phyloP scores from a whole-genome alignment of 2,329 filamentous ascomycete genomes.

The Claviceps digitariae region DNA sequence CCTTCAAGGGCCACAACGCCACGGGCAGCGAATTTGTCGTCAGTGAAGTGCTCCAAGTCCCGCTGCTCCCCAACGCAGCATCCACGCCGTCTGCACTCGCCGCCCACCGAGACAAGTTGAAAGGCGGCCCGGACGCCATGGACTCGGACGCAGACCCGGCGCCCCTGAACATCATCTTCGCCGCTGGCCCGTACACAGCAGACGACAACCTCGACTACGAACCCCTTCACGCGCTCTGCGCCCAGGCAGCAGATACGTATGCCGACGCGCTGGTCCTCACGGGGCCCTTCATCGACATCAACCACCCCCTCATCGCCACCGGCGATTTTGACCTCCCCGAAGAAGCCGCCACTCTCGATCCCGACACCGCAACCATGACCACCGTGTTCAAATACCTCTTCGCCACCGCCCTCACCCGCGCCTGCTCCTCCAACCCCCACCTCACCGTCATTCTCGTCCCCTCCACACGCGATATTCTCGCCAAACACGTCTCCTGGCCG shows the following conservation, averaged over 20 bases:
- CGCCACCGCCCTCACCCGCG: slow-evolving; percentile 55
- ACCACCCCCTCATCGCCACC: slow-evolving; percentile 74
- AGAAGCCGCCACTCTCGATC: slow-evolving; percentile 50
- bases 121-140: slow-evolving; percentile 49
- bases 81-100: slow-evolving; percentile 54
- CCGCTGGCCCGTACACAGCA: slow-evolving; percentile 79
- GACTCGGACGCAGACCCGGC: slow-evolving; percentile 36
- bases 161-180: slow-evolving; percentile 65
- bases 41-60: slow-evolving; percentile 60
- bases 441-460: slow-evolving; percentile 75
- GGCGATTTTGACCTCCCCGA: slow-evolving; percentile 68
- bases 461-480: slow-evolving; percentile 68
- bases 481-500: slow-evolving; percentile 78
- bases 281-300: slow-evolving; percentile 82
- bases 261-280: slow-evolving; percentile 69
- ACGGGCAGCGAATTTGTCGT: slow-evolving; percentile 75
- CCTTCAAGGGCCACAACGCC: slow-evolving; percentile 73
- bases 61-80: slow-evolving; percentile 60
- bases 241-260: slow-evolving; percentile 57
- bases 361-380: slow-evolving; percentile 65
- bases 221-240: slow-evolving; percentile 68
- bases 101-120: slow-evolving; percentile 54
- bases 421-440: slow-evolving; percentile 55
- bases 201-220: slow-evolving; percentile 89
- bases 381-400: slow-evolving; percentile 77